Conservation (phyloP, 257 asterid species). For the Dorcoceras hygrometricum region DNA sequence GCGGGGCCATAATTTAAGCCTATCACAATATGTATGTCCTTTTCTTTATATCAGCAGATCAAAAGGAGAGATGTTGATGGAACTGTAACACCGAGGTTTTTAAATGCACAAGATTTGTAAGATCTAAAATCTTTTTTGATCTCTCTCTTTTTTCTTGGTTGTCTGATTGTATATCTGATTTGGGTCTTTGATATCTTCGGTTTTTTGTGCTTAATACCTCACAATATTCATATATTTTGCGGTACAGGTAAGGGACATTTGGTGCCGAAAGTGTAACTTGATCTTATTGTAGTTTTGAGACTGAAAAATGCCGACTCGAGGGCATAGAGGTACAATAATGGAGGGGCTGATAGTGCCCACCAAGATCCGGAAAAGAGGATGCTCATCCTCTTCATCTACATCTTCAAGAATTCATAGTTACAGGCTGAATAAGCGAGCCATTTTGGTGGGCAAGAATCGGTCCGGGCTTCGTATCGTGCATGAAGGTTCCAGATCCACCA, state of each 20-base stretch:
- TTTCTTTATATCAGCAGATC: neutral
- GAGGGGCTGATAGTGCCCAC: slow-evolving; percentile 48
- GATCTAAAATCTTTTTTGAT: slow-evolving; percentile 27
- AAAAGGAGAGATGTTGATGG: neutral
- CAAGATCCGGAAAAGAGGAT: slow-evolving; percentile 94
- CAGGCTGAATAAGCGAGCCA: slow-evolving; percentile 68
- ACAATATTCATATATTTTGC: neutral
- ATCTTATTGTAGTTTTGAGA: neutral
- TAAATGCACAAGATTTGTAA: slow-evolving; percentile 19
- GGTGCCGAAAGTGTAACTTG: neutral
- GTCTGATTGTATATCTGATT: neutral
- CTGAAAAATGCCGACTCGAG: slow-evolving; percentile 44
- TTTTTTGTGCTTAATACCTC: neutral
- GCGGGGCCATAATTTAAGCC: slow-evolving; percentile 24
- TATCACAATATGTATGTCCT: slow-evolving; percentile 22
- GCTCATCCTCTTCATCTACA: slow-evolving; percentile 80
- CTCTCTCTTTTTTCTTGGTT: slow-evolving; percentile 10
- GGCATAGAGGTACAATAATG: slow-evolving; percentile 38
- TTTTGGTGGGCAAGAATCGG: slow-evolving; percentile 76
- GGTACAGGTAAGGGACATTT: slow-evolving; percentile 10
- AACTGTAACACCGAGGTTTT: neutral
- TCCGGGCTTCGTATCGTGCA: slow-evolving; percentile 40
- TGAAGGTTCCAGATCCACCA: slow-evolving; percentile 78
- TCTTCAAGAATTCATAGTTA: slow-evolving; percentile 61
- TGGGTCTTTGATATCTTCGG: slow-evolving; percentile 6